Evolutionary conservation across 768 basidiomycete genomes (phyloP), one percentile per base, ranked within the genome.

Genomic region (Tulasnella sp.): DNA sequence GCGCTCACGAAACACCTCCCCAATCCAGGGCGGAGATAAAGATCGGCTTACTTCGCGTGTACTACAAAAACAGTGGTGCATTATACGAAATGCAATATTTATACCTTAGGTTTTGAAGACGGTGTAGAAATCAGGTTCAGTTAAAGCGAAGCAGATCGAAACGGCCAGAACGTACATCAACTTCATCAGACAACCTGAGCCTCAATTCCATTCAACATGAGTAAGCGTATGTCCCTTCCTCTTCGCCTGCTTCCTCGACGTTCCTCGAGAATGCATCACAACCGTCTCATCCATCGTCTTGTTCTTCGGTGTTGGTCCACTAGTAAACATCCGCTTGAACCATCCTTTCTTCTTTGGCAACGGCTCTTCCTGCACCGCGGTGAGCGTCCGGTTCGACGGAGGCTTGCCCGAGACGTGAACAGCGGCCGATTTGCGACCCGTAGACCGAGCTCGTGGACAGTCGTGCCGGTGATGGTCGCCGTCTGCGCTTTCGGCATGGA

Each of bases 1-100:
- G 86, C 15, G 83, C 87, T 0, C 83, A 80, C 29, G 77, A 80
- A 17, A 25, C 49, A 36, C 34, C 73, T 68, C 58, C 39, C 8
- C 67, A 38, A 3, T 39, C 75, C 31, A 42, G 31, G 67, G 40
- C 12, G 12, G 39, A 76, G 7, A 67, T 40, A 36, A 29, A 52
- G 29, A 42, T 54, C n/a, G n/a, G n/a, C n/a, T n/a, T n/a, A n/a
- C n/a, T n/a, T n/a, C n/a, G n/a, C n/a, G n/a, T n/a, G n/a, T n/a
- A n/a, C n/a, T n/a, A n/a, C n/a, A n/a, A n/a, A n/a, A n/a, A n/a
- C n/a, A n/a, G n/a, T n/a, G n/a, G n/a, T n/a, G n/a, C n/a, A n/a
- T n/a, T n/a, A n/a, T n/a, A n/a, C n/a, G n/a, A n/a, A n/a, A n/a
- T n/a, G n/a, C n/a, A n/a, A n/a, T n/a, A n/a, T n/a, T n/a, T n/a